A percentile compares a stretch with the other conserved stretches of the same genome.
phyloP scores from a whole-genome alignment of 495 filamentous ascomycete genomes.

The Penicillium cosmopolitanum region DNA sequence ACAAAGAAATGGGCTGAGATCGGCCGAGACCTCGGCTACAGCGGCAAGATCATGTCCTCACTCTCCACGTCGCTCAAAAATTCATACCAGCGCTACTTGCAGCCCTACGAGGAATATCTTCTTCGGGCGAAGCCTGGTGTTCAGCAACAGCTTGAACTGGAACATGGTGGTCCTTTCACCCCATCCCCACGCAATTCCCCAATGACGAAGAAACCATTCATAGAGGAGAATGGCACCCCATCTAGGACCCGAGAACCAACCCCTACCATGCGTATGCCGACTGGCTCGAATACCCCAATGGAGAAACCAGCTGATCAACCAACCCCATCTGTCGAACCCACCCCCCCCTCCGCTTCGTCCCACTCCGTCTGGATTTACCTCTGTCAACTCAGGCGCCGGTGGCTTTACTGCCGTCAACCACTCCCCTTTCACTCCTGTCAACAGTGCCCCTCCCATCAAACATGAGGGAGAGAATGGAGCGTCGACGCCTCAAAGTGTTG shows the following conservation, averaged over 20 bases:
- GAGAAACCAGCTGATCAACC: conserved; percentile 48
- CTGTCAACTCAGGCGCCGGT: conserved; percentile 64
- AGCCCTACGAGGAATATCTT: conserved; percentile 96
- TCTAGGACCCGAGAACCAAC: conserved; percentile 67
- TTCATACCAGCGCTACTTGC: conserved; percentile 94
- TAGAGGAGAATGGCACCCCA: conserved; percentile 66
- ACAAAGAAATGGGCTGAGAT: conserved; percentile 99
- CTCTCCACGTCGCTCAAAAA: conserved; percentile 98
- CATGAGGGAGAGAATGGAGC: conserved; percentile 53
- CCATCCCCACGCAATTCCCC: conserved; percentile 89
- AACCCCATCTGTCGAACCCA: conserved; percentile 53
- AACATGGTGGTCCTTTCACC: conserved; percentile 91
- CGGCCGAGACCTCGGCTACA: conserved; percentile 94
- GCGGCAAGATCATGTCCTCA: conserved; percentile 99
- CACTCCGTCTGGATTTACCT: conserved; percentile 70
- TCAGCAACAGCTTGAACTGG: conserved; percentile 89
- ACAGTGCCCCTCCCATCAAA: conserved; percentile 50
- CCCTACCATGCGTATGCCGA: conserved; percentile 69
- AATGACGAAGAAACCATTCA: conserved; percentile 64
- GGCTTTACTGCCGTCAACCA: conserved; percentile 80
- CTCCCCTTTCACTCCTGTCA: conserved; percentile 59
- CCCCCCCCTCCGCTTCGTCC: conserved; percentile 45
- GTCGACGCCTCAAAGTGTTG: conserved; percentile 43
- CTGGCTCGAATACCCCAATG: conserved; percentile 67
- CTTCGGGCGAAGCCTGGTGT: conserved; percentile 93